phyloP scores from a whole-genome alignment of 2,329 filamentous ascomycete species.

The Penicillium olsonii region DNA sequence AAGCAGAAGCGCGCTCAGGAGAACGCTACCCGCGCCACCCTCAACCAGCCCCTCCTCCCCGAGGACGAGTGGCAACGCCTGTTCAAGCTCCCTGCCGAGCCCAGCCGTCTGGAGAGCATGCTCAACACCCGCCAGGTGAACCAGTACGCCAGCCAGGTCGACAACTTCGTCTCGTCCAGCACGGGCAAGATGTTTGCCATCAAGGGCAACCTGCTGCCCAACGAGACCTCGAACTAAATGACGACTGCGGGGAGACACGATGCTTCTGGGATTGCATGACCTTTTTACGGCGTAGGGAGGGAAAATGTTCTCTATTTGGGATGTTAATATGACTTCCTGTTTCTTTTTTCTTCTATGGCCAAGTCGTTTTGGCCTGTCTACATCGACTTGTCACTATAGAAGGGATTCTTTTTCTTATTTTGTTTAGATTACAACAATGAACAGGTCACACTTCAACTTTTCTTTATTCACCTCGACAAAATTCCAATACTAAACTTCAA shows the following conservation, averaged over 20 bases:
- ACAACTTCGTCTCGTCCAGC: slow-evolving; percentile 89
- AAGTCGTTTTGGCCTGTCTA: slow-evolving; percentile 21
- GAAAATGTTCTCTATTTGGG: slow-evolving; percentile 43
- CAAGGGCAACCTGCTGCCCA: slow-evolving; percentile 66
- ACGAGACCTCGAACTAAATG: slow-evolving; percentile 48
- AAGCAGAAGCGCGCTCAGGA: slow-evolving; percentile 95
- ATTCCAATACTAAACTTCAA: too few relatives aligned
- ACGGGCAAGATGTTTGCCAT: slow-evolving; percentile 98
- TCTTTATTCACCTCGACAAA: neutral
- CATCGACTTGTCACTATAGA: slow-evolving; percentile 26
- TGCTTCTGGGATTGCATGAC: slow-evolving; percentile 43
- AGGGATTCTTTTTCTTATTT: slow-evolving; percentile 13
- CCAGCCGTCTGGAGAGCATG: slow-evolving; percentile 88
- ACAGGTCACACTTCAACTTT: slow-evolving; percentile 3
- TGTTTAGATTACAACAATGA: slow-evolving; percentile 13
- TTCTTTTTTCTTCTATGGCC: slow-evolving; percentile 35
- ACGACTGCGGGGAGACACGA: slow-evolving; percentile 28
- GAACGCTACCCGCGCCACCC: slow-evolving; percentile 78
- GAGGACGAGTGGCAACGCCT: slow-evolving; percentile 98
- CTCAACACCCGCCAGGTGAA: slow-evolving; percentile 95
- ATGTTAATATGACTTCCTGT: slow-evolving; percentile 42
- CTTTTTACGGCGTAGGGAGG: slow-evolving; percentile 45
- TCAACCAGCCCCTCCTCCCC: slow-evolving; percentile 85
- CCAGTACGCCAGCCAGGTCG: slow-evolving; percentile 96
- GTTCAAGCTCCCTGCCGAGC: slow-evolving; percentile 96